Base-by-base conservation (phyloP, 768 basidiomycete genomes). In the Panellus pusillus region DNA sequence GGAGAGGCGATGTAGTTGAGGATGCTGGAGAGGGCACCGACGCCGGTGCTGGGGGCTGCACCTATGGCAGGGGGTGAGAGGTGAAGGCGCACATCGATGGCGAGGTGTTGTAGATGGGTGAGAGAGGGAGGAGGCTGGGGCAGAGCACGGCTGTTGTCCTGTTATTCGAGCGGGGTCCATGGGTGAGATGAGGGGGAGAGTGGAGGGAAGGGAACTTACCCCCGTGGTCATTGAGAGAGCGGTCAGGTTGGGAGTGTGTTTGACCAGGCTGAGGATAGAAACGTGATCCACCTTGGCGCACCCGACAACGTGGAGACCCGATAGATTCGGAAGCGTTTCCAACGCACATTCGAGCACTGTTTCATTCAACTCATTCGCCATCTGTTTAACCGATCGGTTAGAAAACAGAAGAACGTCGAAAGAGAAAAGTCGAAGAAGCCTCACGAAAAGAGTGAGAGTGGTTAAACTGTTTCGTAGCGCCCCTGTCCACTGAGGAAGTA, bases 161-260 rank as follows among this genome's bases (percentile, higher is more conserved):
- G 58, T 5, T n/a, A n/a, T n/a, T n/a, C n/a, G 50, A 39, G n/a
- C 40, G 9, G 42, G 52, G 48, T 29, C 17, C 51, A 19, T 32
- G 13, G 7, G 31, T 32, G 31, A 27, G 32, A 43, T 32, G 29
- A 47, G 28, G 44, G 27, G 40, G 27, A 45, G 41, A 24, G 11
- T 9, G 28, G 19, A 28, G 1, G 5, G 1, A n/a, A n/a, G n/a
- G n/a, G n/a, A n/a, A 67, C 83, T 54, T 52, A 89, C 87, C 53
- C 78, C 76, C 41, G 78, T 75, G 14, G 83, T 82, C 27, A 89
- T 71, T 1, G 86, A 83, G 1, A 91, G 84, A n/a, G n/a, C n/a
- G n/a, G n/a, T n/a, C n/a, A n/a, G n/a, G n/a, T n/a, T n/a, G n/a
- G n/a, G n/a, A n/a, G n/a, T n/a, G n/a, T n/a, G n/a, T n/a, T n/a